Evolutionary conservation across 768 basidiomycete genomes (phyloP).

Genomic region (Phaeotremella fagi): DNA sequence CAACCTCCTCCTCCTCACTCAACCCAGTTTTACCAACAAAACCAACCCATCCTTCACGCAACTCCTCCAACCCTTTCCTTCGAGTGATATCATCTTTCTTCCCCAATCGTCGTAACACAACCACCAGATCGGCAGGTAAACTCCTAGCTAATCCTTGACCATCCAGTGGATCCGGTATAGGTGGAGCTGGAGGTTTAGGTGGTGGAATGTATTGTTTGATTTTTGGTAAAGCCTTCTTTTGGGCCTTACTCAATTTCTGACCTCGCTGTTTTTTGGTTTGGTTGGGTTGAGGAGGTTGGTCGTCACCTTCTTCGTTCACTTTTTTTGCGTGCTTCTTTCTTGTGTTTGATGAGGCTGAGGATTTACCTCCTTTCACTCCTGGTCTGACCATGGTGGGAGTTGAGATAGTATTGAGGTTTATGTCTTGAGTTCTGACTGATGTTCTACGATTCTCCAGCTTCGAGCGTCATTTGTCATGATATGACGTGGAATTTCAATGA

Average conservation of each 20-base stretch:
- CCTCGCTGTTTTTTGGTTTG: slow-evolving; percentile 53
- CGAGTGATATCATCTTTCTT: slow-evolving; percentile 90
- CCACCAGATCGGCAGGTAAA: slow-evolving; percentile 73
- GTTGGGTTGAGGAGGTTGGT: slow-evolving; percentile 21
- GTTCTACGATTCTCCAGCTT: neutral
- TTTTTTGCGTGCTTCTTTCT: slow-evolving; percentile 91
- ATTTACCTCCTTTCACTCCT: slow-evolving; percentile 57
- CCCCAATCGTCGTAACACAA: slow-evolving; percentile 70
- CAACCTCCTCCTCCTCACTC: slow-evolving; percentile 49
- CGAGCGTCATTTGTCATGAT: too few species aligned
- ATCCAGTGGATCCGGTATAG: slow-evolving; percentile 75
- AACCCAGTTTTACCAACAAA: slow-evolving; percentile 50
- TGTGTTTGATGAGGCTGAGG: slow-evolving; percentile 77
- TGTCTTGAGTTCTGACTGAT: neutral
- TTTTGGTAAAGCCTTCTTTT: slow-evolving; percentile 59
- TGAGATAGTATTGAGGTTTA: neutral
- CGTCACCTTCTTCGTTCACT: slow-evolving; percentile 22
- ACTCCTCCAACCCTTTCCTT: slow-evolving; percentile 75
- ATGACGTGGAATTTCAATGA: too few species aligned
- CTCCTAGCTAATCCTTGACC: slow-evolving; percentile 68
- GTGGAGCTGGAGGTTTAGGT: slow-evolving; percentile 54
- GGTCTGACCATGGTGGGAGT: slow-evolving; percentile 26
- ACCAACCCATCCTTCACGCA: slow-evolving; percentile 65
- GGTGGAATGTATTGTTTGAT: slow-evolving; percentile 85
- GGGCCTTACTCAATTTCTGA: slow-evolving; percentile 55